Conservation (phyloP, 306 rosid species). For the Trifolium fragiferum region DNA sequence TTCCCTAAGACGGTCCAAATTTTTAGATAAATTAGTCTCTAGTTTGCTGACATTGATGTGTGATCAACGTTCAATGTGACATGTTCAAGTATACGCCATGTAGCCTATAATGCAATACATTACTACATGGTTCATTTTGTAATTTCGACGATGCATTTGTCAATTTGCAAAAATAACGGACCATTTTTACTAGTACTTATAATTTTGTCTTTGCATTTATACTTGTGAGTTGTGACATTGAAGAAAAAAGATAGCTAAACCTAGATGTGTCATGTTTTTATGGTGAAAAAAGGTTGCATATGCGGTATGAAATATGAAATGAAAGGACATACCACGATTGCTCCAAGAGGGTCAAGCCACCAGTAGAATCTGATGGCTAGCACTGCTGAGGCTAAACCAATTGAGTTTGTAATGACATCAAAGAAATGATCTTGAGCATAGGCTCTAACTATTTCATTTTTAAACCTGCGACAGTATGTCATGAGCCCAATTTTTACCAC, state of each 20-base stretch:
- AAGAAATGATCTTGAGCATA: slow-evolving; percentile 95
- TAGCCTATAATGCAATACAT: too few relatives aligned
- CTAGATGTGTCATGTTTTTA: background rate
- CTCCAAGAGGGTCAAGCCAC: slow-evolving; percentile 95
- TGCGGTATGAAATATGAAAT: background rate
- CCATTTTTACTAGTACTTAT: too few relatives aligned
- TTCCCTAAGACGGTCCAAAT: too few relatives aligned
- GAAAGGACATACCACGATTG: slow-evolving; percentile 59
- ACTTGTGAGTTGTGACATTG: too few relatives aligned
- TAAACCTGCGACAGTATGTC: slow-evolving; percentile 80
- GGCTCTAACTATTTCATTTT: slow-evolving; percentile 79
- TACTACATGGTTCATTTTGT: too few relatives aligned
- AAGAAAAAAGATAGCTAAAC: background rate
- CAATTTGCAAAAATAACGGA: too few relatives aligned
- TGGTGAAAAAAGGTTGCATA: background rate
- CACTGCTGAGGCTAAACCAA: slow-evolving; percentile 77
- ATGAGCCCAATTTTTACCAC: slow-evolving; percentile 63
- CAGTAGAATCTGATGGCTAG: slow-evolving; percentile 80
- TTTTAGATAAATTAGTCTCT: too few relatives aligned
- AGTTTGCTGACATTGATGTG: background rate
- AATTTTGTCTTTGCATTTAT: background rate
- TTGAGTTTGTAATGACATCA: slow-evolving; percentile 83
- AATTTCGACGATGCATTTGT: too few relatives aligned
- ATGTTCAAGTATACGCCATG: background rate
- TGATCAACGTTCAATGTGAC: background rate